Conservation (phyloP, 768 basidiomycete genomes). For the Tubosaeta sp. region DNA sequence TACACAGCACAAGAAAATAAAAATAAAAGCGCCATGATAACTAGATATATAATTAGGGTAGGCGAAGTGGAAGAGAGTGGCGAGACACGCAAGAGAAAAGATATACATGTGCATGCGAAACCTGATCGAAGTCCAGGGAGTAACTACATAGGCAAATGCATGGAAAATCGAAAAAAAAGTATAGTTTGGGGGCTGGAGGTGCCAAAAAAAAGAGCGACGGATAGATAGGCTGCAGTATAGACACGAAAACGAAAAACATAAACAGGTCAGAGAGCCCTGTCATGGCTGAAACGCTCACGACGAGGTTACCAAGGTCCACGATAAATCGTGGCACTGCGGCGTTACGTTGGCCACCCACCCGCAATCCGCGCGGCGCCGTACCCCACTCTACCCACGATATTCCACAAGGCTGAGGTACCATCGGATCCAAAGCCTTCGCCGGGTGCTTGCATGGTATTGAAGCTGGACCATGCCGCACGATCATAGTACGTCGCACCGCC, state of each 20-base stretch:
- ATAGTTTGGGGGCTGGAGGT: no score
- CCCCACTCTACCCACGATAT: conserved; percentile 63
- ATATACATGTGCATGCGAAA: conserved; percentile 3
- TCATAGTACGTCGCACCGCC: conserved; percentile 76
- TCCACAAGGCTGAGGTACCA: conserved; percentile 62
- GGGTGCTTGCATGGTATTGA: conserved; percentile 64
- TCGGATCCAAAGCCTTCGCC: conserved; percentile 70
- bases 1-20: conserved; percentile 7
- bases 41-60: neutral
- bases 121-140: conserved; percentile 7
- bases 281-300: conserved; percentile 10
- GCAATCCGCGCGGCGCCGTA: conserved; percentile 73
- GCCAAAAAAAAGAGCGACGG: conserved; percentile 5
- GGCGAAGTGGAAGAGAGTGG: conserved; percentile 9
- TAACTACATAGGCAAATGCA: conserved; percentile 10
- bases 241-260: conserved; percentile 7
- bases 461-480: conserved; percentile 73
- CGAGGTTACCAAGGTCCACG: conserved; percentile 2
- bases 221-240: conserved; percentile 19
- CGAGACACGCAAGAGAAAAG: neutral
- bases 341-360: conserved; percentile 71
- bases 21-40: neutral
- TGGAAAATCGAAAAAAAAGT: neutral
- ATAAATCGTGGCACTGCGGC: neutral
- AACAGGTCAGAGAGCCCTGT: neutral